phyloP scores from a whole-genome alignment of 106 monocot genomes.

The Hemerocallis citrina region DNA sequence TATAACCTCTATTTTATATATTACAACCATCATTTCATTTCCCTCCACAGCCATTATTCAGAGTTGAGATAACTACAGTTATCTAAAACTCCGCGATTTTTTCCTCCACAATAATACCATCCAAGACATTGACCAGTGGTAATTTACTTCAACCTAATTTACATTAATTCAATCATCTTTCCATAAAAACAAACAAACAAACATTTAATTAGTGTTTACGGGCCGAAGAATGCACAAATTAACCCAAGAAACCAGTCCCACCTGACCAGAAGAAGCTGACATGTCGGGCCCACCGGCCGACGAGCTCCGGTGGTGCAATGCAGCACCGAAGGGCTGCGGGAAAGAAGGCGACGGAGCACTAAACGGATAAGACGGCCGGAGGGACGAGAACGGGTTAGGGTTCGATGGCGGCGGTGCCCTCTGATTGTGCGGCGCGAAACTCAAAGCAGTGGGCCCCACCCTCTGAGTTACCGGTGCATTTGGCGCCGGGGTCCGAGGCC shows the following conservation, averaged over 20 bases:
- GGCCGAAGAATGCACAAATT: no score
- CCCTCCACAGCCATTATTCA: no score
- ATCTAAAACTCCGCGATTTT: neutral
- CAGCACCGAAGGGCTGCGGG: neutral
- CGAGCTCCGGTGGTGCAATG: neutral
- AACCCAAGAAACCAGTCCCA: neutral
- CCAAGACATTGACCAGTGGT: neutral
- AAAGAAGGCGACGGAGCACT: neutral
- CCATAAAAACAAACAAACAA: neutral
- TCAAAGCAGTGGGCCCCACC: no score
- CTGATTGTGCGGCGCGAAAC: slow-evolving; percentile 1
- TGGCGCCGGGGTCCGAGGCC: no score
- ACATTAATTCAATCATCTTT: neutral
- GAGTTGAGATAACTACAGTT: no score
- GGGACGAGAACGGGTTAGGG: neutral
- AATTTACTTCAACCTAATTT: neutral
- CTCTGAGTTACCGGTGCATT: no score
- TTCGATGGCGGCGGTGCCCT: neutral
- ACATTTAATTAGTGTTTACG: no score
- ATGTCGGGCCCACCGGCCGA: neutral
- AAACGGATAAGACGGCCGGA: neutral
- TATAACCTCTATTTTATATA: no score
- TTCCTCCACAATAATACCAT: neutral
- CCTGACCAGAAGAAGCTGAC: neutral
- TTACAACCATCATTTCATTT: no score